Percentiles rank a stretch among this genome's conserved stretches.
Conservation (phyloP, 78 protist species). For the Cavenderia fasciculata region DNA sequence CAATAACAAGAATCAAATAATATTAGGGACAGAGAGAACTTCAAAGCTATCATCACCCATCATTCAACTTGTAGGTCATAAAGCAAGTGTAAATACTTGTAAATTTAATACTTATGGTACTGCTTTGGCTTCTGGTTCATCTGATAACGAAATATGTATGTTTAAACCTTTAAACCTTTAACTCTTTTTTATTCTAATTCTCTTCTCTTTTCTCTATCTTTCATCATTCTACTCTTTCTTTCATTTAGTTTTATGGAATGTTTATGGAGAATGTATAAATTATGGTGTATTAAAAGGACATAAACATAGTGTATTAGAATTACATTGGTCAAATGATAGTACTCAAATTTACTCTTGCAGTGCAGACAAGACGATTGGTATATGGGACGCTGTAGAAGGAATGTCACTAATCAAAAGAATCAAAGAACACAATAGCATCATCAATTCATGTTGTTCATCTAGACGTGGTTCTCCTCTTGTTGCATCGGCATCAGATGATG, state of each 20-base stretch:
- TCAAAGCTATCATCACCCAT: constrained; percentile 80
- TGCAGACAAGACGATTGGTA: constrained; percentile 77
- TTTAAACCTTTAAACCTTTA: too few species aligned
- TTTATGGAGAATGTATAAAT: constrained; percentile 87
- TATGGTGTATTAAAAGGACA: constrained; percentile 86
- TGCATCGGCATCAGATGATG: constrained; percentile 80
- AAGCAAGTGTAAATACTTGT: constrained; percentile 17
- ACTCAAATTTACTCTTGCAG: constrained; percentile 25
- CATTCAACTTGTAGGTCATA: constrained; percentile 83
- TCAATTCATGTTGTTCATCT: constrained; percentile 75
- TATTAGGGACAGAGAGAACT: constrained; percentile 82
- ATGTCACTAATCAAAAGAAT: constrained; percentile 58
- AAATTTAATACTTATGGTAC: constrained; percentile 77
- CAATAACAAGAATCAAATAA: too few species aligned
- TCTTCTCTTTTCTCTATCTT: neutral
- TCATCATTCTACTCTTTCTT: neutral
- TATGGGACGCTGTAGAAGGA: constrained; percentile 83
- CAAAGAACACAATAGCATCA: constrained; percentile 75
- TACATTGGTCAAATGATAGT: constrained; percentile 79
- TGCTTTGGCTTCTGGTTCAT: constrained; percentile 73
- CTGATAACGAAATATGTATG: constrained; percentile 84
- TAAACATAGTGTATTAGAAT: constrained; percentile 75
- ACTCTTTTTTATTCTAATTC: neutral
- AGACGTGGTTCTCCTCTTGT: constrained; percentile 55
- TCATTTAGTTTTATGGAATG: constrained; percentile 78